phyloP scores from a whole-genome alignment of 2,329 filamentous ascomycete genomes.

The Magnaporthiopsis poae region DNA sequence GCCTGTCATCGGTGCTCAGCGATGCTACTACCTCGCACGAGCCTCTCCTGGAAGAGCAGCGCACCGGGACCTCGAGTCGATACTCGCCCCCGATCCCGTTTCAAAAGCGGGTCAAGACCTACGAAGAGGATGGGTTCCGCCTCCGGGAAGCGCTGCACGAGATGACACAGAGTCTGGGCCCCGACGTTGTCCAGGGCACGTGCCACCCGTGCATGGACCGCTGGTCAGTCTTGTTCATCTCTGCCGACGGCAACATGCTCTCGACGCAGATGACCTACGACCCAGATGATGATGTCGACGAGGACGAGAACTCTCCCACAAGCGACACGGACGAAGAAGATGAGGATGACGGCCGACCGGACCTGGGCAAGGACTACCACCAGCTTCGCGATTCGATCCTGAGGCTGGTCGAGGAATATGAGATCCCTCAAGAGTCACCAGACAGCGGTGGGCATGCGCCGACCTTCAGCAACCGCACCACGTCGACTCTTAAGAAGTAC shows the following conservation, averaged over 20 bases:
- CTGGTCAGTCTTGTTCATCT: conserved; percentile 75
- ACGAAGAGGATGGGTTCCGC: conserved; percentile 55
- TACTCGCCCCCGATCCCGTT: conserved; percentile 44
- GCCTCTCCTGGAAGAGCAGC: conserved; percentile 48
- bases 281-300: conserved; percentile 53
- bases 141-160: conserved; percentile 61
- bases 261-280: conserved; percentile 65
- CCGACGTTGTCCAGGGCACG: conserved; percentile 54
- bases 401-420: conserved; percentile 72
- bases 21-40: conserved; percentile 59
- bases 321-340: conserved; percentile 55
- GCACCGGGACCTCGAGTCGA: conserved; percentile 35
- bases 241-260: conserved; percentile 59
- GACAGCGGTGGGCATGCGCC: conserved; percentile 46
- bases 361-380: conserved; percentile 70
- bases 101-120: conserved; percentile 37
- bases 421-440: conserved; percentile 57
- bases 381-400: conserved; percentile 71
- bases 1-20: conserved; percentile 61
- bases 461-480: conserved; percentile 59
- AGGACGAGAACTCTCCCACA: conserved; percentile 51
- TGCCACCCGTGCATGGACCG: conserved; percentile 73
- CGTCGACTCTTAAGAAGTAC: conserved; percentile 45
- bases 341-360: conserved; percentile 43
- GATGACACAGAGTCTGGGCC: conserved; percentile 56